Evolutionary conservation across 768 basidiomycete genomes (phyloP), one percentile per base, ranked within the genome.

Genomic region (Holtermanniella nyarrowii): DNA sequence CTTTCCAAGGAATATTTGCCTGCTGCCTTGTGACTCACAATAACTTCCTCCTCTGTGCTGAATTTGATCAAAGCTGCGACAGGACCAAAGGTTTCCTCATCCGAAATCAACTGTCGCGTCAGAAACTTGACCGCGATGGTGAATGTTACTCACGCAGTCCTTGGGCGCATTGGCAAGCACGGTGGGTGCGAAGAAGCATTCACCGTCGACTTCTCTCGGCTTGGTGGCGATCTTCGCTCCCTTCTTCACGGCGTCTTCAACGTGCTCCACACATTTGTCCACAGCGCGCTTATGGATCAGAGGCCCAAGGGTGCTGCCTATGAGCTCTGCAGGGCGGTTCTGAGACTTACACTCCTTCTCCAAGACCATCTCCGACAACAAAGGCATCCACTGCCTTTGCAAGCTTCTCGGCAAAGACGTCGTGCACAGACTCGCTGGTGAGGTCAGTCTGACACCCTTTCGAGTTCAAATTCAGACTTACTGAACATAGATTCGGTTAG

Each of bases 51-150:
- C 73, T 99, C 95, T 0, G 88, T 89, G 70, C 86, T 82, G 66
- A 99, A 99, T 65, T 83, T 84, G 68, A 79, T 82, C 21, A 99
- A 74, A 25, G 64, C 64, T 4, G 62, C 66, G 23, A 67, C 44
- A 1, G 71, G 91, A 0, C 93, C 95, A 63, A 99, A 99, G 0
- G 95, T 97, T 76, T 99, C 95, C 69, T 97, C 95, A 10, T 63
- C 65, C 61, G 80, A 78, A 61, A 93, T 65, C 27, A 78, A 73
- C 60, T 68, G 25, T 0, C 14, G 13, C 20, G 44, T 63, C 55
- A 62, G 55, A 37, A 21, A 27, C 21, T 13, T n/a, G 3, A n/a
- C 18, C 48, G 41, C 40, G 2, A 52, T 25, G 21, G 16, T 43
- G 22, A 11, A 31, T 44, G 7, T 10, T 5, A 57, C 63, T 57